phyloP scores from a whole-genome alignment of 306 rosid species.

The Prosopis cineraria region DNA sequence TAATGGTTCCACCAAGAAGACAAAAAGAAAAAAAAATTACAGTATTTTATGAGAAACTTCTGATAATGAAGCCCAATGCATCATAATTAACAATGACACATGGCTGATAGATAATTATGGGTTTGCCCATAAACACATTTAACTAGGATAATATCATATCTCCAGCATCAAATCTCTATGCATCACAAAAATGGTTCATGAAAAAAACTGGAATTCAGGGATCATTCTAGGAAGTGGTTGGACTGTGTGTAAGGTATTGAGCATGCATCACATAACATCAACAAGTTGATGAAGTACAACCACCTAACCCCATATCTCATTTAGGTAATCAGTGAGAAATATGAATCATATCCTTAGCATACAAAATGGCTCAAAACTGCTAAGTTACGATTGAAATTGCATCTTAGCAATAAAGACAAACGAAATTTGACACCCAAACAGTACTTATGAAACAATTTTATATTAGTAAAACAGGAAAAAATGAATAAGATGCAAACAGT shows the following conservation, averaged over 20 bases:
- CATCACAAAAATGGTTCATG: neutral
- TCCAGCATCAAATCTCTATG: neutral
- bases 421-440: neutral
- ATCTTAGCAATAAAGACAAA: neutral
- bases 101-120: neutral
- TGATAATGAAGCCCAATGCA: neutral
- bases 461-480: neutral
- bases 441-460: neutral
- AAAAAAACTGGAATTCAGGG: neutral
- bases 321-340: conserved; percentile 9
- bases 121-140: neutral
- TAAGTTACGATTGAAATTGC: conserved; percentile 7
- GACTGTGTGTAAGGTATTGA: neutral
- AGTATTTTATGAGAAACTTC: conserved; percentile 11
- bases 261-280: neutral
- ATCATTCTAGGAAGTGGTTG: neutral
- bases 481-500: conserved; percentile 6
- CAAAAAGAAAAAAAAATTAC: neutral
- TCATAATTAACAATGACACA: neutral
- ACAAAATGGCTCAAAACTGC: neutral
- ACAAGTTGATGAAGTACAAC: neutral
- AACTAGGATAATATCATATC: neutral
- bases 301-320: conserved; percentile 17
- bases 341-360: neutral
- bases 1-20: neutral